A percentile compares a stretch with the other conserved stretches of the same genome.
Conservation (phyloP, 2,329 filamentous ascomycete species). For the Aspergillus ochraceoroseus region DNA sequence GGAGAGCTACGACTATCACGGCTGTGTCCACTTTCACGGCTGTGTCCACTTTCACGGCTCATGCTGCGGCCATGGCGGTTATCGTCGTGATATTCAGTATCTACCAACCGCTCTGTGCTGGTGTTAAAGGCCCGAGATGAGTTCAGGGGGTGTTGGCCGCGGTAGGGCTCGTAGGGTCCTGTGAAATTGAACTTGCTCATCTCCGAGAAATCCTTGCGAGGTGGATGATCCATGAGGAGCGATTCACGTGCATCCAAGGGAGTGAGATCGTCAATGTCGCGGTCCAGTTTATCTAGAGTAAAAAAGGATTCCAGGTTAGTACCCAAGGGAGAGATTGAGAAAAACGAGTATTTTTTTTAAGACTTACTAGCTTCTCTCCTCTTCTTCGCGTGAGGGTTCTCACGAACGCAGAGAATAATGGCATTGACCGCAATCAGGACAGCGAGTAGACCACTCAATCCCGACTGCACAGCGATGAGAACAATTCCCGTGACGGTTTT, state of each 20-base stretch:
- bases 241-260: slow-evolving; percentile 68
- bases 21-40: slow-evolving; percentile 15
- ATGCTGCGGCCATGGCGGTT: slow-evolving; percentile 24
- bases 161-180: slow-evolving; percentile 40
- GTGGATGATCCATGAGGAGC: slow-evolving; percentile 64
- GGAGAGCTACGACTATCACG: slow-evolving; percentile 29
- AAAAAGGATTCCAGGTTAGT: slow-evolving; percentile 14
- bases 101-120: slow-evolving; percentile 36
- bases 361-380: slow-evolving; percentile 83
- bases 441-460: slow-evolving; percentile 73
- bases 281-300: slow-evolving; percentile 65
- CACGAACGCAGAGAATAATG: slow-evolving; percentile 71
- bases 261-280: slow-evolving; percentile 76
- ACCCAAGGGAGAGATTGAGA: background rate
- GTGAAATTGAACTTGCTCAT: slow-evolving; percentile 42
- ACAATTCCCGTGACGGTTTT: slow-evolving; percentile 93
- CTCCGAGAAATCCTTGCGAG: slow-evolving; percentile 33
- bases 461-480: slow-evolving; percentile 83
- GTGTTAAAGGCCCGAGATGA: slow-evolving; percentile 26
- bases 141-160: slow-evolving; percentile 28
- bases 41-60: slow-evolving; percentile 26
- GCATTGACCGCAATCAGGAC: slow-evolving; percentile 87
- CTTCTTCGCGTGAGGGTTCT: slow-evolving; percentile 84
- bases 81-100: slow-evolving; percentile 27
- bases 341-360: background rate